These are phyloP conservation scores for Suhomyces terraborum DNA, from an alignment of 1,139 yeast genomes.

Conservation along the genomic window DNA sequence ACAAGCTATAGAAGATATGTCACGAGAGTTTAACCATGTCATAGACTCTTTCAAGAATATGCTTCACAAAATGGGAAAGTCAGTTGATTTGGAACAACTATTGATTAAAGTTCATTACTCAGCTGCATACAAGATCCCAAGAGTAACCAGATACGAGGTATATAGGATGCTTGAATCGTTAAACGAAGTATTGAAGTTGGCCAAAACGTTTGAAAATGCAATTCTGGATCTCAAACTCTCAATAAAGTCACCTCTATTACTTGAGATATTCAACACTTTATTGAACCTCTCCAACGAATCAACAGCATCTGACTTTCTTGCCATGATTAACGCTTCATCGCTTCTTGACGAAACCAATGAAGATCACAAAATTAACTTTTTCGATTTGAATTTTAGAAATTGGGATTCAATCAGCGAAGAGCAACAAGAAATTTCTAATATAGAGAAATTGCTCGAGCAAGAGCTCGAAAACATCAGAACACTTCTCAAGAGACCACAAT, in stretches of 20 bases:
- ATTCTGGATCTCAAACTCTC: constrained; percentile 13
- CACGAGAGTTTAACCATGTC: constrained; percentile 44
- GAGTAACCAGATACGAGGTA: constrained; percentile 66
- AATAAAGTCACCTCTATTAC: constrained; percentile 30
- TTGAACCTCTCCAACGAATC: constrained; percentile 16
- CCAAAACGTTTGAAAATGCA: constrained; percentile 29
- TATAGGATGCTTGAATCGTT: constrained; percentile 58
- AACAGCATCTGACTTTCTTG: constrained; percentile 37
- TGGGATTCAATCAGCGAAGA: constrained; percentile 46
- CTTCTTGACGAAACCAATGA: constrained; percentile 8
- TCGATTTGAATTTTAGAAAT: constrained; percentile 45
- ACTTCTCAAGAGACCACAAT: constrained; percentile 56
- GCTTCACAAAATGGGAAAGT: constrained; percentile 36
- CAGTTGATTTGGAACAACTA: constrained; percentile 63
- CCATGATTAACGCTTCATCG: constrained; percentile 55
- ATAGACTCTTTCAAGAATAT: constrained; percentile 54
- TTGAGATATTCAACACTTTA: constrained; percentile 27
- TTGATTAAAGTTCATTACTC: constrained; percentile 69
- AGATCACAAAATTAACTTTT: constrained; percentile 34
- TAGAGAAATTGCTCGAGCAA: constrained; percentile 47
- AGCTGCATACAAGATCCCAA: constrained; percentile 35
- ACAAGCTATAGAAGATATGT: constrained; percentile 65
- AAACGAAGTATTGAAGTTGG: constrained; percentile 36
- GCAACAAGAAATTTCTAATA: constrained; percentile 41
- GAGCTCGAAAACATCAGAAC: constrained; percentile 52